A percentile compares a stretch with the other conserved stretches of the same genome.
phyloP scores from a whole-genome alignment of 768 basidiomycete genomes.

The Austroboletus eburneus region DNA sequence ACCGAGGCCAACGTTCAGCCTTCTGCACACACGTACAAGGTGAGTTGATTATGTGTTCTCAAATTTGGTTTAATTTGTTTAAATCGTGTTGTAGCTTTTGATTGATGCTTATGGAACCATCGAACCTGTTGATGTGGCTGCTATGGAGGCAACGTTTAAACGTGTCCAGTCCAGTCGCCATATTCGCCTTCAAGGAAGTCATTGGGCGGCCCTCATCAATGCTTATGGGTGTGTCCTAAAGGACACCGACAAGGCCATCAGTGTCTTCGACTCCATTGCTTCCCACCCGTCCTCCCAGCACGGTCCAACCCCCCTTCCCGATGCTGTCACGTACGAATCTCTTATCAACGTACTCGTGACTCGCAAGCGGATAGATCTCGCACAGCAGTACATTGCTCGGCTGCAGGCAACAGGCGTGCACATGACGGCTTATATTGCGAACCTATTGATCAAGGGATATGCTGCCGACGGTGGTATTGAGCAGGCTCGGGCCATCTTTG shows the following conservation, averaged over 20 bases:
- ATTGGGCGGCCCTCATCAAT: conserved; percentile 85
- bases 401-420: conserved; percentile 64
- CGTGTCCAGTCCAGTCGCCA: conserved; percentile 43
- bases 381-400: conserved; percentile 60
- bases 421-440: conserved; percentile 95
- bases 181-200: conserved; percentile 43
- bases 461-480: conserved; percentile 67
- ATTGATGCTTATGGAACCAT: conserved; percentile 86
- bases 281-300: conserved; percentile 42
- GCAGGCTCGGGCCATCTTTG: conserved; percentile 73
- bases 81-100: conserved; percentile 51
- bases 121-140: conserved; percentile 69
- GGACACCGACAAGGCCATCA: conserved; percentile 72
- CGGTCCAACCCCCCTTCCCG: conserved; percentile 43
- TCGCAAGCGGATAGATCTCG: conserved; percentile 72
- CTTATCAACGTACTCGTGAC: conserved; percentile 83
- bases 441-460: conserved; percentile 56
- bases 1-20: conserved; percentile 57
- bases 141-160: conserved; percentile 72
- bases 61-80: not conserved
- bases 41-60: conserved; percentile 23
- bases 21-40: conserved; percentile 94
- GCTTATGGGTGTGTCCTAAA: conserved; percentile 79
- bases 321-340: conserved; percentile 87
- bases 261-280: conserved; percentile 72